Evolutionary conservation across 768 basidiomycete species (phyloP).

Genomic region (Lanmaoa pseudosensibilis): DNA sequence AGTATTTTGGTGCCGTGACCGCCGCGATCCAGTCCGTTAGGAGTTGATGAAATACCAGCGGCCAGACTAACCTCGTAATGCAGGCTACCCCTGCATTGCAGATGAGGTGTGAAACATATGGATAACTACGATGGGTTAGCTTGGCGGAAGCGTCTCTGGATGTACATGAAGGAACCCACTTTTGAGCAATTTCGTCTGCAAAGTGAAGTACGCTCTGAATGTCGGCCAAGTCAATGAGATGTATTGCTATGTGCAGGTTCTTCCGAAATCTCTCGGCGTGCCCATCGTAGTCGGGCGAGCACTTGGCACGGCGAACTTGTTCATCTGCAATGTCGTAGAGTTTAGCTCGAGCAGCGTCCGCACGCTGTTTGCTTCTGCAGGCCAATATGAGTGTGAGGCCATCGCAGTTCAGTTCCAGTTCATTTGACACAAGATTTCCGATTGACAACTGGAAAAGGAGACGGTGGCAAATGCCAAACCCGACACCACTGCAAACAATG

Average conservation of each 20-base stretch:
- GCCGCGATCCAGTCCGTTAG: conserved; percentile 43
- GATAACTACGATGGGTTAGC: conserved; percentile 49
- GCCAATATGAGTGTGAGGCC: conserved; percentile 79
- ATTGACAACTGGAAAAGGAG: conserved; percentile 68
- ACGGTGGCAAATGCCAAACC: conserved; percentile 80
- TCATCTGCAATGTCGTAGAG: conserved; percentile 55
- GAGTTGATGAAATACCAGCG: conserved; percentile 47
- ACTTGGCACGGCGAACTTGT: conserved; percentile 43
- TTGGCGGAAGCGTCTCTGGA: not conserved
- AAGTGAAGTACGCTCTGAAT: conserved; percentile 64
- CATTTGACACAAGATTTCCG: conserved; percentile 26
- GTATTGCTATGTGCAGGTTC: conserved; percentile 59
- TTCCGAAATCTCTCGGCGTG: conserved; percentile 58
- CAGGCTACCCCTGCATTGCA: conserved; percentile 76
- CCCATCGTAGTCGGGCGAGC: conserved; percentile 42
- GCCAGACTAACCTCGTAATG: conserved; percentile 56
- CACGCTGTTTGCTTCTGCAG: conserved; percentile 66
- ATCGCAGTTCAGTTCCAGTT: conserved; percentile 37
- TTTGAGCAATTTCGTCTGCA: conserved; percentile 49
- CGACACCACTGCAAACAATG: conserved; percentile 68
- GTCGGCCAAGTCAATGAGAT: conserved; percentile 62
- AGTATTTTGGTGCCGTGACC: conserved; percentile 55
- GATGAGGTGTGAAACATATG: conserved; percentile 78
- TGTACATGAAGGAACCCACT: conserved; percentile 41
- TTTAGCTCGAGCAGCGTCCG: conserved; percentile 57